phyloP scores from a whole-genome alignment of 352 stramenopile genomes.

The Globisporangium lucens region DNA sequence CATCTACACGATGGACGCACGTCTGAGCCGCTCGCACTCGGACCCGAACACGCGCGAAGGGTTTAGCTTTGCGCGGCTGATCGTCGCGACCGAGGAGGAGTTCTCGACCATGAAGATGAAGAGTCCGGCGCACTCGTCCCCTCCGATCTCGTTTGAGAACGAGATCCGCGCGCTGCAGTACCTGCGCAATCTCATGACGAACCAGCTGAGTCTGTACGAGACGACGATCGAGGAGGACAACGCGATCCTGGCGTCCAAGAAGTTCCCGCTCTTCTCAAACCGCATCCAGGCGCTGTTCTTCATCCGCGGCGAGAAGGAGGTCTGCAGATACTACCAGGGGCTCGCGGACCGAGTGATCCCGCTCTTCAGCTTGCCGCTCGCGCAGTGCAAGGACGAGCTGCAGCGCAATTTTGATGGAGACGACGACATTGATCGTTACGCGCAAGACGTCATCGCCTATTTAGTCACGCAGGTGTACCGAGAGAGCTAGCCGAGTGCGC shows the following conservation, averaged over 20 bases:
- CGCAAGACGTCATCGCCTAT: constrained; percentile 86
- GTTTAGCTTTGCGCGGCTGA: constrained; percentile 82
- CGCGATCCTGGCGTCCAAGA: constrained; percentile 71
- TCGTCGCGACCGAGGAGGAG: constrained; percentile 81
- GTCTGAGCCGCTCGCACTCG: constrained; percentile 81
- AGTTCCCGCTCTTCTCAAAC: constrained; percentile 84
- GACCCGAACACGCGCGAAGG: constrained; percentile 84
- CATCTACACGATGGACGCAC: constrained; percentile 86
- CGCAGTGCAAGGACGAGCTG: constrained; percentile 65
- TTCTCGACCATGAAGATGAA: constrained; percentile 83
- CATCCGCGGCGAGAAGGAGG: constrained; percentile 87
- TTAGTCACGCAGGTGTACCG: constrained; percentile 83
- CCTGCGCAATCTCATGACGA: constrained; percentile 71
- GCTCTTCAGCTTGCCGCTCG: constrained; percentile 74
- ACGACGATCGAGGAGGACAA: constrained; percentile 88
- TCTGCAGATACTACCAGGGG: constrained; percentile 78
- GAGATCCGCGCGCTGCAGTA: constrained; percentile 78
- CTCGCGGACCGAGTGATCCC: constrained; percentile 81
- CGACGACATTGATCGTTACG: constrained; percentile 80
- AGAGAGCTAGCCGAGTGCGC: constrained; percentile 49
- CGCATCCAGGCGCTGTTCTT: constrained; percentile 87
- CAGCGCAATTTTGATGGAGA: constrained; percentile 75
- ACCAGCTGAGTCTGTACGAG: constrained; percentile 77
- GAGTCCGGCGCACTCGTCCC: constrained; percentile 69
- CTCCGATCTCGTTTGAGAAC: constrained; percentile 84